Percentiles rank a stretch among this genome's conserved stretches.
phyloP scores from a whole-genome alignment of 108 stramenopile genomes.

The Nitzschia sp. region DNA sequence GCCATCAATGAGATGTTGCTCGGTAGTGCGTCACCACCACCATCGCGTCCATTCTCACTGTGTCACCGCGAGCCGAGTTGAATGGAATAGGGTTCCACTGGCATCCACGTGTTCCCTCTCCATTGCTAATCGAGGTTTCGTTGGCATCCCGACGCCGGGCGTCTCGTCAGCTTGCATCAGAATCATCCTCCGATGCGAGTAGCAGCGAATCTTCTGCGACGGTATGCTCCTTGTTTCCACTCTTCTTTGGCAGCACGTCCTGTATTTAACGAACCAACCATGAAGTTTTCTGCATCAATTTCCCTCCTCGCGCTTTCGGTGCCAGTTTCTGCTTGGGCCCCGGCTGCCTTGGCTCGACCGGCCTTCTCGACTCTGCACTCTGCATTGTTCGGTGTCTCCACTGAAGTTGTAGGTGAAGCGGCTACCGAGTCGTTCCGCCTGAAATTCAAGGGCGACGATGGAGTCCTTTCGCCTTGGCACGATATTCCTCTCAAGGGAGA shows the following conservation, averaged over 20 bases:
- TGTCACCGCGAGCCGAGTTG: neutral
- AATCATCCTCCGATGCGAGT: conserved; percentile 4
- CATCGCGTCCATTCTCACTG: neutral
- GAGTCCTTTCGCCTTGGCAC: conserved; percentile 84
- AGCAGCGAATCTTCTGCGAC: conserved; percentile 4
- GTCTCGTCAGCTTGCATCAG: too few species aligned
- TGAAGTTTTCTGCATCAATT: conserved; percentile 65
- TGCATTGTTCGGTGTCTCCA: conserved; percentile 44
- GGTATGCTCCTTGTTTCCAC: neutral
- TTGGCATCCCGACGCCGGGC: neutral
- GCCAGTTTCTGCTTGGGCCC: conserved; percentile 54
- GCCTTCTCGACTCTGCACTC: conserved; percentile 17
- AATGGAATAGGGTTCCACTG: neutral
- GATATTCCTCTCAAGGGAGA: conserved; percentile 77
- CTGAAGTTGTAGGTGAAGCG: conserved; percentile 62
- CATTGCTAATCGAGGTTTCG: too few species aligned
- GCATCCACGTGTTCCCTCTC: conserved; percentile 4
- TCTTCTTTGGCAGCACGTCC: neutral
- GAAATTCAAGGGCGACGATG: conserved; percentile 65
- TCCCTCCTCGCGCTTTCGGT: conserved; percentile 53
- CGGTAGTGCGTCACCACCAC: neutral
- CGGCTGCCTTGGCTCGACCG: conserved; percentile 24
- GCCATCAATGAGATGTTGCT: too few species aligned
- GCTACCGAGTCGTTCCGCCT: conserved; percentile 88
- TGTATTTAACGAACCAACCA: conserved; percentile 29